phyloP scores from a whole-genome alignment of 2,329 filamentous ascomycete genomes.

The Leptodontidium sp. region DNA sequence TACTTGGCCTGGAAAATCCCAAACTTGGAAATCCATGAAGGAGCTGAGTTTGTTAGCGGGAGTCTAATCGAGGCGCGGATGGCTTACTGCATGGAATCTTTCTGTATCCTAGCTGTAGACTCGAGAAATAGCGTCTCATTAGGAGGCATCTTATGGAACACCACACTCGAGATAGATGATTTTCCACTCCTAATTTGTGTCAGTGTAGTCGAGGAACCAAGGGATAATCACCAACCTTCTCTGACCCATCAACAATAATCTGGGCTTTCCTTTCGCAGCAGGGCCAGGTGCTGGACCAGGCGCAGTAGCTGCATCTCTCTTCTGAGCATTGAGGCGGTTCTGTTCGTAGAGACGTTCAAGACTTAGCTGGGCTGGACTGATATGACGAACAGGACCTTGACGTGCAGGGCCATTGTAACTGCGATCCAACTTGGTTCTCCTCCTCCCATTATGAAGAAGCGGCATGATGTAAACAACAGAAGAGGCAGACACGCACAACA shows the following conservation, averaged over 20 bases:
- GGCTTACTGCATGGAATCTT: constrained; percentile 91
- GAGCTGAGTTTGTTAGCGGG: constrained; percentile 65
- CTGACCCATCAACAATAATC: constrained; percentile 93
- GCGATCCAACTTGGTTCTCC: constrained; percentile 42
- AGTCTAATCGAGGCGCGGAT: background rate
- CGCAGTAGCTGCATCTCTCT: constrained; percentile 55
- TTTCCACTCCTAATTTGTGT: constrained; percentile 81
- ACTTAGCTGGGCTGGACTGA: constrained; percentile 68
- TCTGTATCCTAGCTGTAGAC: constrained; percentile 92
- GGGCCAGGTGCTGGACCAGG: constrained; percentile 55
- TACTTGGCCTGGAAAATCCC: constrained; percentile 95
- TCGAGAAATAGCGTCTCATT: constrained; percentile 96
- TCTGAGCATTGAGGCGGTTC: constrained; percentile 61
- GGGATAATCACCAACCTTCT: constrained; percentile 69
- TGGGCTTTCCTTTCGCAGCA: constrained; percentile 73
- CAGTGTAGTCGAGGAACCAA: constrained; percentile 23
- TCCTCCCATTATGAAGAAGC: constrained; percentile 44
- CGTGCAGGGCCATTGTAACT: constrained; percentile 45
- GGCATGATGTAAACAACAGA: constrained; percentile 35
- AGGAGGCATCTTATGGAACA: constrained; percentile 98
- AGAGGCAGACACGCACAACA: constrained; percentile 4
- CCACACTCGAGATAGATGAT: constrained; percentile 96
- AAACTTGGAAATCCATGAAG: constrained; percentile 99
- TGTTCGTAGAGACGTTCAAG: constrained; percentile 69
- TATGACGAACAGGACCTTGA: constrained; percentile 50